Percentiles rank a stretch among this genome's conserved stretches.
Conservation (phyloP, 1,284 basidiomycete species). For the Trichosporon sp. region DNA sequence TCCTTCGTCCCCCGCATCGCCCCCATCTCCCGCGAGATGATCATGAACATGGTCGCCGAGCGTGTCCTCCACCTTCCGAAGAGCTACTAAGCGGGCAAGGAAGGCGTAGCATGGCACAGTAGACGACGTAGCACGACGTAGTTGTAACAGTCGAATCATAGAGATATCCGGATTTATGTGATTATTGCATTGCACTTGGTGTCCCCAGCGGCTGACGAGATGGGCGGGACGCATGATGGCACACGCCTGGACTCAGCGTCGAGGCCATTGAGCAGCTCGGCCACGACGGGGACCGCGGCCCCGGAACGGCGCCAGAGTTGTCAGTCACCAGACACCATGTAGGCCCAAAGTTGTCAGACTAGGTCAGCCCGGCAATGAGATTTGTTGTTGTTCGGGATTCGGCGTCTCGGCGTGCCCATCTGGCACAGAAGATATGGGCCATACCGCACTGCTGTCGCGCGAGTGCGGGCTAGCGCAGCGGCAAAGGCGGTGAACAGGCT, state of each 20-base stretch:
- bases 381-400: neutral
- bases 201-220: too few species aligned
- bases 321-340: too few species aligned
- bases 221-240: too few species aligned
- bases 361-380: neutral
- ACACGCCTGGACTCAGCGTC: too few species aligned
- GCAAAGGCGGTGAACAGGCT: too few species aligned
- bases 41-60: conserved; percentile 20
- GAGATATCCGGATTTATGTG: neutral
- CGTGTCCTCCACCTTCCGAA: conserved; percentile 21
- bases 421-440: too few species aligned
- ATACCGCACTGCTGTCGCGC: neutral
- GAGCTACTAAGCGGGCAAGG: conserved; percentile 15
- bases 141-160: neutral
- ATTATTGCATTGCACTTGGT: neutral
- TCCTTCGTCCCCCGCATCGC: conserved; percentile 20
- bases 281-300: too few species aligned
- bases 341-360: too few species aligned
- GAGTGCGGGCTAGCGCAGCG: neutral
- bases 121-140: neutral
- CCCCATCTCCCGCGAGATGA: conserved; percentile 21
- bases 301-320: too few species aligned
- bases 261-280: too few species aligned
- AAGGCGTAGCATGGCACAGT: neutral
- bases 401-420: too few species aligned